These are phyloP conservation scores for Serendipita sp. DNA, from an alignment of 768 basidiomycete species.

Conservation along the genomic window DNA sequence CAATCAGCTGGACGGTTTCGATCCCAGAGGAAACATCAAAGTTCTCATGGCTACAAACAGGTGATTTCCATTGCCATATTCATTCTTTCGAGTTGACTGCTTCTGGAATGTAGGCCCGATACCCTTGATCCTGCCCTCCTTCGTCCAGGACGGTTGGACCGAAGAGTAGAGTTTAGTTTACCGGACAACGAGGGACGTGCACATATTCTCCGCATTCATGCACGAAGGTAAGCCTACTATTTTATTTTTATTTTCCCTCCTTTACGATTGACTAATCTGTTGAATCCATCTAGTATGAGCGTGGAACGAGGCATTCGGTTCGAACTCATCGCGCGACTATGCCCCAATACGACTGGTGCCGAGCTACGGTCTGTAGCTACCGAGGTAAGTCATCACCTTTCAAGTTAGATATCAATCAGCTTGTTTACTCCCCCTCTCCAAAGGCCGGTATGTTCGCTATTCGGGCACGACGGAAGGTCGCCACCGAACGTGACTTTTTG, in stretches of 20 bases:
- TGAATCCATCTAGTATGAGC: slow-evolving; percentile 55
- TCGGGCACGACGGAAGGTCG: slow-evolving; percentile 87
- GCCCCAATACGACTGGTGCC: slow-evolving; percentile 98
- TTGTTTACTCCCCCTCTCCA: background rate
- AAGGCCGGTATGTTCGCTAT: slow-evolving; percentile 99
- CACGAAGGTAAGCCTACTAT: slow-evolving; percentile 49
- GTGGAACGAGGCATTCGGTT: slow-evolving; percentile 95
- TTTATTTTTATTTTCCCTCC: background rate
- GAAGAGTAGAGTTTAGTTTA: slow-evolving; percentile 90
- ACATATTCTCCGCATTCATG: slow-evolving; percentile 93
- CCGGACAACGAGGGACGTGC: slow-evolving; percentile 94
- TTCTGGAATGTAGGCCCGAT: slow-evolving; percentile 51
- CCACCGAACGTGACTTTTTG: slow-evolving; percentile 92
- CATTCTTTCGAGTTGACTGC: slow-evolving; percentile 7
- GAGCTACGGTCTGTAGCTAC: slow-evolving; percentile 94
- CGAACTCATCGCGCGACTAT: slow-evolving; percentile 89
- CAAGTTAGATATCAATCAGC: no score
- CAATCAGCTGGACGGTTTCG: slow-evolving; percentile 97
- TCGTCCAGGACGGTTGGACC: slow-evolving; percentile 88
- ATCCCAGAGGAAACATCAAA: slow-evolving; percentile 98
- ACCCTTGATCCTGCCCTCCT: slow-evolving; percentile 93
- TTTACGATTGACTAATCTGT: background rate
- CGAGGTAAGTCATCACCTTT: slow-evolving; percentile 37
- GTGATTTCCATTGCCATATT: slow-evolving; percentile 26
- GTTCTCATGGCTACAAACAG: slow-evolving; percentile 98